phyloP scores from a whole-genome alignment of 1,139 yeast species.

The Candida freyschussii region DNA sequence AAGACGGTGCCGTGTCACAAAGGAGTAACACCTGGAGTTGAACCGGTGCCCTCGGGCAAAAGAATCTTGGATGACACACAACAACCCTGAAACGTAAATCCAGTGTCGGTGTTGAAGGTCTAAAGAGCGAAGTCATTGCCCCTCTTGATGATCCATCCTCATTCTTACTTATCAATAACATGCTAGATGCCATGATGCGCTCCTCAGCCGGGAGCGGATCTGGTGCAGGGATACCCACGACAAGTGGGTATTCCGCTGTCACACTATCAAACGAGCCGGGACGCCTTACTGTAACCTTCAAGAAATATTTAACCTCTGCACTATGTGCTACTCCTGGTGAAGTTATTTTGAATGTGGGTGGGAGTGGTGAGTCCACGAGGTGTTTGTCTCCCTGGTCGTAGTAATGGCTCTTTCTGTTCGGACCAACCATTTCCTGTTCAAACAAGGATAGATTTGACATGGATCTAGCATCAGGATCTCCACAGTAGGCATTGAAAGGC shows the following conservation, averaged over 20 bases:
- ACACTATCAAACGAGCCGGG: constrained; percentile 1
- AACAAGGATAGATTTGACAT: constrained; percentile 4
- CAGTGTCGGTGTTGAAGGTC: neutral
- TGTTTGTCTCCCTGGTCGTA: constrained; percentile 1
- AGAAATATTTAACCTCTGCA: constrained; percentile 4
- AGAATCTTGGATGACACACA: constrained; percentile 6
- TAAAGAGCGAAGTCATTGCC: constrained; percentile 2
- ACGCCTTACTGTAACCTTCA: constrained; percentile 5
- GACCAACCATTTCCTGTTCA: constrained; percentile 3
- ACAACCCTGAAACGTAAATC: constrained; percentile 4
- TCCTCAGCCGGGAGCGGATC: constrained; percentile 10
- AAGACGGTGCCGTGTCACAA: constrained; percentile 5
- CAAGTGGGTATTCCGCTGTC: constrained; percentile 5
- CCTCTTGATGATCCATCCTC: constrained; percentile 3
- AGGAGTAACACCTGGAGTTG: constrained; percentile 3
- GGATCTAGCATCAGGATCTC: constrained; percentile 1
- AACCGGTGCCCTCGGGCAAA: constrained; percentile 3
- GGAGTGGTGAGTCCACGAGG: constrained; percentile 1
- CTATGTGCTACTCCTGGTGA: neutral
- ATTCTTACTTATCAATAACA: constrained; percentile 3
- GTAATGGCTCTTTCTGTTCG: neutral
- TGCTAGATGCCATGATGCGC: constrained; percentile 5
- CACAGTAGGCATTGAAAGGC: constrained; percentile 9
- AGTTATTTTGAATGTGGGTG: constrained; percentile 4
- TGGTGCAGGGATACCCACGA: constrained; percentile 9